A percentile compares a stretch with the other conserved stretches of the same genome.
Conservation (phyloP, 2,329 filamentous ascomycete species). For the Zymoseptoria ardabiliae region DNA sequence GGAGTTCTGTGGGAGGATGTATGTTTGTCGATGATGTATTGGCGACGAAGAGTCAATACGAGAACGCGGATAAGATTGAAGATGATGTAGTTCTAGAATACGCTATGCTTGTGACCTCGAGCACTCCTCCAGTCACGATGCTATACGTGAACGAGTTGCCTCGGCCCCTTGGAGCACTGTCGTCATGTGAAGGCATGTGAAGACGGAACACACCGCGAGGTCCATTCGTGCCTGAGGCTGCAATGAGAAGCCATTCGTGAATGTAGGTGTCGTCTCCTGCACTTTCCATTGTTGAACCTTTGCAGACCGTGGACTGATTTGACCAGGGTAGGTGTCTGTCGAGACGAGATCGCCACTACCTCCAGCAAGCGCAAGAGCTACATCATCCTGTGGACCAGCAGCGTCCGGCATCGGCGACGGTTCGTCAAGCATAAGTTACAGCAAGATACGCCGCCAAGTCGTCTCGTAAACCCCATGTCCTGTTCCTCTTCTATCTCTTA, state of each 20-base stretch:
- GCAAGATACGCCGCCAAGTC: background rate
- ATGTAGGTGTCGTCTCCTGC: too few species aligned
- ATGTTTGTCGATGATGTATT: background rate
- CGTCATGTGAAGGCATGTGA: background rate
- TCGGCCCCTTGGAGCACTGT: background rate
- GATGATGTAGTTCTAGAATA: background rate
- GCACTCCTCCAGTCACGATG: background rate
- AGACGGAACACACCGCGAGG: background rate
- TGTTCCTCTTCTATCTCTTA: background rate
- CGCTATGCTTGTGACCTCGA: background rate
- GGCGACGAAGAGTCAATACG: background rate
- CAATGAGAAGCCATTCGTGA: too few species aligned
- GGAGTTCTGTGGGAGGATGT: background rate
- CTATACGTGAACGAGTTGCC: background rate
- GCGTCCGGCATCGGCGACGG: background rate
- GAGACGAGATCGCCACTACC: background rate
- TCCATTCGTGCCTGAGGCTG: background rate
- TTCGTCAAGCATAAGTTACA: background rate
- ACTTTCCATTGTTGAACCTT: too few species aligned
- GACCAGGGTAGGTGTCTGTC: background rate
- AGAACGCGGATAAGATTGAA: slow-evolving; percentile 4
- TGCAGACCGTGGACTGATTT: too few species aligned
- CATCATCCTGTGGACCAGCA: background rate
- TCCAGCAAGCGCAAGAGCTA: background rate
- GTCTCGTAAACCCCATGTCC: background rate